A percentile compares a stretch with the other conserved stretches of the same genome.
Evolutionary conservation across 768 basidiomycete species (phyloP).

Genomic region (Leccinum olivaceopallidum): DNA sequence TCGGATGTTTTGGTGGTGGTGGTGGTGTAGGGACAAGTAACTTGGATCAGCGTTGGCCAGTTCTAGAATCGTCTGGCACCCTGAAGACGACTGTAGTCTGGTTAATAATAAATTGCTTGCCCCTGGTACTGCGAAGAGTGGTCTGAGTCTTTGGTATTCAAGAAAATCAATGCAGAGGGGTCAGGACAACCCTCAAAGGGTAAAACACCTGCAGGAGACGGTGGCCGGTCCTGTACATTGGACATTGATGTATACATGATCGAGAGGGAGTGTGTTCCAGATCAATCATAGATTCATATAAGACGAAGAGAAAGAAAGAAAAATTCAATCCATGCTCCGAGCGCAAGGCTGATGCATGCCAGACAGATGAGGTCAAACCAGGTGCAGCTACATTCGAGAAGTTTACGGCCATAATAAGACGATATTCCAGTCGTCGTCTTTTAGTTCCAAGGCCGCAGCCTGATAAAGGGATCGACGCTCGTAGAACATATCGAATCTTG

Average conservation of each 20-base stretch:
- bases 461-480: not conserved
- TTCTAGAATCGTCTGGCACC: constrained; percentile 5
- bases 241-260: not conserved
- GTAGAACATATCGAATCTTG: not conserved
- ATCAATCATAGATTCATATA: not conserved
- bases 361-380: no score
- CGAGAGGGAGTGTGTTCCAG: not conserved
- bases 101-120: constrained; percentile 12
- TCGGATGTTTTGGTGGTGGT: constrained; percentile 14
- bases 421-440: no score
- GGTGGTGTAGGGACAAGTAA: constrained; percentile 9
- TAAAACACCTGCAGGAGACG: not conserved
- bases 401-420: no score
- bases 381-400: no score
- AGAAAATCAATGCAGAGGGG: not conserved
- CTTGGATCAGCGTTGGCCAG: constrained; percentile 3
- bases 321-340: not conserved
- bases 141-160: not conserved
- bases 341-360: no score
- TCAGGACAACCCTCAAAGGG: not conserved
- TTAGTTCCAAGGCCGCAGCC: not conserved
- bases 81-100: constrained; percentile 9
- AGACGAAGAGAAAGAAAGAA: not conserved
- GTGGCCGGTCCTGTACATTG: not conserved
- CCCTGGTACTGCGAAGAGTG: not conserved